These are phyloP conservation scores for Boletus sensibilis DNA, from an alignment of 768 basidiomycete species.

Conservation along the genomic window DNA sequence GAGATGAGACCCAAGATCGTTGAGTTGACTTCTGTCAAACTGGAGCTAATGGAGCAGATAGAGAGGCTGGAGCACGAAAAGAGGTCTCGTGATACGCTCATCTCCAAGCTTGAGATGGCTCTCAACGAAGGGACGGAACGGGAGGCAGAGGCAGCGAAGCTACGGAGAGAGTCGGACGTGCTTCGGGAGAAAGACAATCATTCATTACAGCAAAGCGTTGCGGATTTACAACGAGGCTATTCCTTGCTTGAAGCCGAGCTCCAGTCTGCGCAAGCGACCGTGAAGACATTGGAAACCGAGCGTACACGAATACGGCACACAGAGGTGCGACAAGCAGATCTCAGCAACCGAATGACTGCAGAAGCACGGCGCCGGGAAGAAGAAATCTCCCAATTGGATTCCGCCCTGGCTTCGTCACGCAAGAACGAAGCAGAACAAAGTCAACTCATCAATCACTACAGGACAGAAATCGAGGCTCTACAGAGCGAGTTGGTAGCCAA, in stretches of 20 bases:
- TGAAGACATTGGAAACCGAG: constrained; percentile 63
- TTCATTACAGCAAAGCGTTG: constrained; percentile 46
- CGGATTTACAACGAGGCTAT: constrained; percentile 64
- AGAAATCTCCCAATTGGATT: constrained; percentile 51
- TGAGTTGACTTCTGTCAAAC: constrained; percentile 69
- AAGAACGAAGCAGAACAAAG: constrained; percentile 57
- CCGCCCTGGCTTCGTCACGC: constrained; percentile 50
- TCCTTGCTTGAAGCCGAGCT: constrained; percentile 61
- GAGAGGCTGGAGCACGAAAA: constrained; percentile 54
- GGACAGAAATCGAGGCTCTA: constrained; percentile 70
- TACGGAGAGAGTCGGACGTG: constrained; percentile 44
- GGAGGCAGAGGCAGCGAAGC: constrained; percentile 44
- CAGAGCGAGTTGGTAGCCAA: constrained; percentile 58
- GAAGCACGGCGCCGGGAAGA: constrained; percentile 48
- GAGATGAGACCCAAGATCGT: constrained; percentile 87
- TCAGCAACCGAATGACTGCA: constrained; percentile 53
- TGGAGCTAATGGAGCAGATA: constrained; percentile 65
- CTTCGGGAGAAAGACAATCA: constrained; percentile 54
- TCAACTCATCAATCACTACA: constrained; percentile 60
- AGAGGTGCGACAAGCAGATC: constrained; percentile 51
- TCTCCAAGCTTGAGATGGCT: constrained; percentile 59
- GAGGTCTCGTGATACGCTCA: constrained; percentile 53
- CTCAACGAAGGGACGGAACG: constrained; percentile 55
- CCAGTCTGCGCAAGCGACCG: constrained; percentile 48
- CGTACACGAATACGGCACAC: constrained; percentile 59